A percentile compares a stretch with the other conserved stretches of the same genome.
Conservation (phyloP, 805 yeast species). For the Starmerella floricola region DNA sequence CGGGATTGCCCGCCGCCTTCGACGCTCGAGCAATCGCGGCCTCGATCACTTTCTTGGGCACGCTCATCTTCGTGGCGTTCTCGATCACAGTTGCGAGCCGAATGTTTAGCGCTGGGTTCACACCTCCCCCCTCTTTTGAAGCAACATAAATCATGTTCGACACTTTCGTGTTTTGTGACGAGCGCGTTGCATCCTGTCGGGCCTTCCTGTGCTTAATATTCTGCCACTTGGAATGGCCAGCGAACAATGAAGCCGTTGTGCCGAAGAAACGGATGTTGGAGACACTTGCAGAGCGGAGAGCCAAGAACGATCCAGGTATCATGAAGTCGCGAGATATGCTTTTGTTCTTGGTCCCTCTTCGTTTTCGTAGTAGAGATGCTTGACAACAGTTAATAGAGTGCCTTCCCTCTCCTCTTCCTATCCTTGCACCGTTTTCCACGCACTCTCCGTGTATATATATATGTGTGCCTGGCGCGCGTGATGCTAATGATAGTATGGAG, state of each 20-base stretch:
- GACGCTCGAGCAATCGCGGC: slow-evolving; percentile 59
- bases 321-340: no score
- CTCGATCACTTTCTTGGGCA: slow-evolving; percentile 75
- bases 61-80: slow-evolving; percentile 60
- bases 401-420: no score
- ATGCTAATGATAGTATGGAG: no score
- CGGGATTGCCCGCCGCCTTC: slow-evolving; percentile 50
- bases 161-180: slow-evolving; percentile 54
- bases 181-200: slow-evolving; percentile 71
- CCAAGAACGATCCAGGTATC: no score
- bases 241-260: slow-evolving; percentile 18
- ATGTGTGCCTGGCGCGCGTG: no score
- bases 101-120: slow-evolving; percentile 50
- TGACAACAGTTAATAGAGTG: no score
- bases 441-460: no score
- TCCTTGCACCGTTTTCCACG: no score
- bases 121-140: slow-evolving; percentile 53
- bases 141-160: slow-evolving; percentile 66
- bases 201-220: slow-evolving; percentile 90
- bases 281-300: no score
- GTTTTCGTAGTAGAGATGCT: no score
- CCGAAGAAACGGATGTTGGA: neutral
- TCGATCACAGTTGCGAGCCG: slow-evolving; percentile 63
- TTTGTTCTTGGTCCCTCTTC: no score
- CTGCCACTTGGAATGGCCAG: slow-evolving; percentile 95